Evolutionary conservation across 75 land plant genomes (phyloP), one percentile per base, ranked within the genome.

Genomic region (Selaginella moellendorffii): DNA sequence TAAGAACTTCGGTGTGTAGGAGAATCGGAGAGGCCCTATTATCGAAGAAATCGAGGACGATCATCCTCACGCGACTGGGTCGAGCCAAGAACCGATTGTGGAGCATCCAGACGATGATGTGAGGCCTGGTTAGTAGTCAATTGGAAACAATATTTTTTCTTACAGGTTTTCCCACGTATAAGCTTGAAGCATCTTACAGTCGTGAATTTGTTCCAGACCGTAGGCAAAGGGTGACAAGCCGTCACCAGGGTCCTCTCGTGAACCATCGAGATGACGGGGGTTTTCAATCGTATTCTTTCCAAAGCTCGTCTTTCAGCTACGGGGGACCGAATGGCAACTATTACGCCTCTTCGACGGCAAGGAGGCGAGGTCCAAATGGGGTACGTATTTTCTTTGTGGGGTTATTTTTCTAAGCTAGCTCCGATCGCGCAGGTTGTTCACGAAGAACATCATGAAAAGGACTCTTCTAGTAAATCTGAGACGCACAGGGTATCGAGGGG

Each of bases 391-490:
- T 30, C 19, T 53, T 46, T 25, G 53, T 1, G 19, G 18, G 54
- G 18, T 30, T 56, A 25, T 27, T 27, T 21, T 21, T 27, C 1
- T 27, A 27, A 90, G 66, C 69, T 90, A 24, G 63, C 77, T 62
- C 2, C 1, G 23, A 62, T 67, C 23, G 22, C n/a, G 12, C 71
- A 89, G 96, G 62, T 89, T 10, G 31, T 62, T 9, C 61, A 86
- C 61, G 96, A 89, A 72, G 85, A 86, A 61, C 65, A 77, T 66
- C 90, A 80, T 52, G 91, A 89, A 74, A 90, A 90, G 53, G 90
- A 89, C 64, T 66, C 82, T 1, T 59, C 84, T n/a, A 74, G 83
- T 27, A 71, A 91, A 24, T 70, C 78, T 31, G 96, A 90, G 30
- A 58, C 67, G 0, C 83, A 89, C 31, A 71, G 76, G 31, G 42